Base-by-base conservation (phyloP, 2,329 filamentous ascomycete species). In the Paradendryphiella salina region DNA sequence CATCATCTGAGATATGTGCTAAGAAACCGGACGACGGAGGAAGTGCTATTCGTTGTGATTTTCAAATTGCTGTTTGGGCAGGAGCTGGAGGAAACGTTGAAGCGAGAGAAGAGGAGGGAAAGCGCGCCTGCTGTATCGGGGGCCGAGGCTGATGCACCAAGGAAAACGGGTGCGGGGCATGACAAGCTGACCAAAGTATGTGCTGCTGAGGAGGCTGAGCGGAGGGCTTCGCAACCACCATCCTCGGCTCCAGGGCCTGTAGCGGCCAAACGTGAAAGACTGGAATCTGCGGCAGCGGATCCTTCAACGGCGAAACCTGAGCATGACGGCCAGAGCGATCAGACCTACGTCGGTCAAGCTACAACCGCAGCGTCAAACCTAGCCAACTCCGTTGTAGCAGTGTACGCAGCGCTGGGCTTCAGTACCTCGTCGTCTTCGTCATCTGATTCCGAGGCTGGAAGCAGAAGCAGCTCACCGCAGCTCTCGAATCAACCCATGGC, bases 1-100 rank as follows among this genome's bases (percentile, higher is more conserved):
- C 77, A 79, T 63, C 71, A 73, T 50, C 56, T 79, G 50, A 61
- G 77, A 17, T 79, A 74, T 60, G 76, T 78, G 34, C 67, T 79
- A 50, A 78, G 76, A 67, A 73, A 77, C 52, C 54, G 72, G 4
- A 58, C 52, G 14, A 76, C 70, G 0, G 73, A 69, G 7, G 74
- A 78, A 29, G 69, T 77, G 17, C 70, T 72, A 23, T 72, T 79
- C 37, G 75, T 76, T 17, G 73, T 79, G 10, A 73, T 77, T 14
- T 77, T 79, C 50, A 75, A 69, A n/a, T 43, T 79, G 20, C 57
- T 79, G 3, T 79, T 75, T 59, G 77, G 76, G 2, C 61, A 75
- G 38, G 67, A 77, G 49, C 56, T 79, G 29, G 59, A 72, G 40
- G 58, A 70, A 17, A 72, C 69, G 0, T 44, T 76, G 46, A 59